phyloP scores from a whole-genome alignment of 225 moss, liverwort and hornwort species.

The Neckera pumila region DNA sequence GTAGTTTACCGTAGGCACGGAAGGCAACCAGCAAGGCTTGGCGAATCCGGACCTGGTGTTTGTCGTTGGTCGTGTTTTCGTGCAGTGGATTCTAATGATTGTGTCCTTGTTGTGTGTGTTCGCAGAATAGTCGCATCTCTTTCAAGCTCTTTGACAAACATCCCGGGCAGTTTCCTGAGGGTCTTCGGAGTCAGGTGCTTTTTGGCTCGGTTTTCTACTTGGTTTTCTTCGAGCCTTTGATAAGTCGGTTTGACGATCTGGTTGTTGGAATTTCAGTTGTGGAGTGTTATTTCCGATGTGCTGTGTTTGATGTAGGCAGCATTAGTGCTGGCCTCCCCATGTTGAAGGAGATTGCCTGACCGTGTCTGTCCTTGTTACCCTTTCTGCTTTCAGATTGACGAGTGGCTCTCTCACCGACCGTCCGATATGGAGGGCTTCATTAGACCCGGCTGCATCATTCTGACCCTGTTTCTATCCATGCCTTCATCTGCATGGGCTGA shows the following conservation, averaged over 20 bases:
- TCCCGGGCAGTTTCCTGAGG: constrained; percentile 74
- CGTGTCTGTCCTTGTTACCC: background rate
- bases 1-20: background rate
- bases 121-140: constrained; percentile 66
- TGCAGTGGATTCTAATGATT: background rate
- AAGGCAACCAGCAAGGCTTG: background rate
- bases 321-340: too few relatives aligned
- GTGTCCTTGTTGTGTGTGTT: background rate
- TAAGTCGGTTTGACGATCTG: background rate
- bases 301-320: background rate
- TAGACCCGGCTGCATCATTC: constrained; percentile 77
- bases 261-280: too few relatives aligned
- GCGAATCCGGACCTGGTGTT: too few relatives aligned
- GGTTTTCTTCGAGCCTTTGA: background rate
- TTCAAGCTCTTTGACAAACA: constrained; percentile 84
- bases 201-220: background rate
- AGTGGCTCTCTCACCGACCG: constrained; percentile 80
- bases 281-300: background rate
- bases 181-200: constrained; percentile 65
- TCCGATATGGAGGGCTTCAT: constrained; percentile 94
- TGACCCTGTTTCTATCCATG: constrained; percentile 71
- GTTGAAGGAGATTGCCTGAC: background rate
- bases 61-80: too few relatives aligned
- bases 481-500: constrained; percentile 47
- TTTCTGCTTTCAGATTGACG: constrained; percentile 40